A percentile compares a stretch with the other conserved stretches of the same genome.
Conservation (phyloP, 441 rosid genomes). For the Pelargonium exstipulatum region DNA sequence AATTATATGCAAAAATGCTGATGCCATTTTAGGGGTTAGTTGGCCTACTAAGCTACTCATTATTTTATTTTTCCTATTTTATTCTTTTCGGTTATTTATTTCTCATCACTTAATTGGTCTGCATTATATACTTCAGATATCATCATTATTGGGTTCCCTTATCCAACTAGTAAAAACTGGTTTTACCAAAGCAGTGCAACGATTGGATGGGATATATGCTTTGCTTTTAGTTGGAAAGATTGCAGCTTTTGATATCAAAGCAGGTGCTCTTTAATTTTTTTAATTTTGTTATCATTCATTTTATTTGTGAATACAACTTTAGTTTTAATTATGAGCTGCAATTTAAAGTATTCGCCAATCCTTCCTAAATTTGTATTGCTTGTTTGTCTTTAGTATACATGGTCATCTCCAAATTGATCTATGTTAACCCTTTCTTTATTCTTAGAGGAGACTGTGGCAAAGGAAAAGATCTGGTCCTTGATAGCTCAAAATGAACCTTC, state of each 20-base stretch:
- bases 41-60: not conserved
- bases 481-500: constrained; percentile 87
- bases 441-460: constrained; percentile 76
- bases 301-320: not conserved
- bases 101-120: constrained; percentile 17
- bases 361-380: constrained; percentile 16
- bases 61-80: constrained; percentile 12
- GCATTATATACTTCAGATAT: constrained; percentile 47
- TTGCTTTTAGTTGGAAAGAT: constrained; percentile 70
- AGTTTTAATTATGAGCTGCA: not conserved
- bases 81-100: constrained; percentile 13
- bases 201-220: constrained; percentile 93
- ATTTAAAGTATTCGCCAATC: constrained; percentile 13
- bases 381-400: constrained; percentile 16
- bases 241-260: constrained; percentile 81
- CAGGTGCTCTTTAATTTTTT: constrained; percentile 45
- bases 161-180: constrained; percentile 91
- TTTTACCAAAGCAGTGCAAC: constrained; percentile 83
- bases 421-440: constrained; percentile 14
- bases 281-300: not conserved
- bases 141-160: constrained; percentile 73
- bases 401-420: not conserved
- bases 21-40: constrained; percentile 59
- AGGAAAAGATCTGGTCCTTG: constrained; percentile 92
- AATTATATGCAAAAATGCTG: constrained; percentile 59